Evolutionary conservation across 2,329 filamentous ascomycete species (phyloP).

Genomic region (Verticillium nubilum): DNA sequence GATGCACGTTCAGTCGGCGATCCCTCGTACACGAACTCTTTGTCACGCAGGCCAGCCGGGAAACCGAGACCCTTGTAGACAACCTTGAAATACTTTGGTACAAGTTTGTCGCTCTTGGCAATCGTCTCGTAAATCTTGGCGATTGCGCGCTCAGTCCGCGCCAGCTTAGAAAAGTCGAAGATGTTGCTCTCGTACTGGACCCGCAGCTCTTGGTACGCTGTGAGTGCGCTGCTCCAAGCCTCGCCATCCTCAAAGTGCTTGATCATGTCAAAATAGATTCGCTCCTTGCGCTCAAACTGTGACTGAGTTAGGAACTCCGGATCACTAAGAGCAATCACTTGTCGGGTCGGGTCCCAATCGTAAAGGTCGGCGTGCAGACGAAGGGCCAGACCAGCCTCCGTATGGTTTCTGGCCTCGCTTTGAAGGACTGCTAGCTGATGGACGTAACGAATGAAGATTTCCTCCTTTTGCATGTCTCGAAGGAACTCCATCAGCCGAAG

Average conservation of each 20-base stretch:
- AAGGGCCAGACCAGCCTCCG: conserved; percentile 83
- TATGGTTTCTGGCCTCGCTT: conserved; percentile 67
- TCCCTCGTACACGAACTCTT: conserved; percentile 89
- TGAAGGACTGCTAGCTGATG: conserved; percentile 84
- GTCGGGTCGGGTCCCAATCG: conserved; percentile 74
- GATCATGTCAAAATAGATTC: conserved; percentile 90
- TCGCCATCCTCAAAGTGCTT: conserved; percentile 92
- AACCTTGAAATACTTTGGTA: conserved; percentile 87
- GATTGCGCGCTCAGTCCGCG: conserved; percentile 82
- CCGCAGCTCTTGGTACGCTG: conserved; percentile 85
- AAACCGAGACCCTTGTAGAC: conserved; percentile 87
- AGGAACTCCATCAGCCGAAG: conserved; percentile 93
- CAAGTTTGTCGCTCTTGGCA: conserved; percentile 70
- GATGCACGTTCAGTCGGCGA: conserved; percentile 69
- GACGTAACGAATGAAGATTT: conserved; percentile 94
- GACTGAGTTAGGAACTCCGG: conserved; percentile 78
- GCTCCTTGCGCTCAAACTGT: conserved; percentile 88
- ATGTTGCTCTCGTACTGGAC: conserved; percentile 84
- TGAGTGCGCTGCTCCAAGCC: conserved; percentile 83
- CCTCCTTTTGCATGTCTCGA: conserved; percentile 93
- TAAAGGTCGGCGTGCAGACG: conserved; percentile 90
- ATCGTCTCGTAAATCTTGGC: conserved; percentile 88
- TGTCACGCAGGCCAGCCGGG: conserved; percentile 73
- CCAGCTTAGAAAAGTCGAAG: conserved; percentile 89
- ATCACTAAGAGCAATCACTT: conserved; percentile 61